Conservation (phyloP, 176 grass and related monocot species). For the Rhynchospora tenuis region DNA sequence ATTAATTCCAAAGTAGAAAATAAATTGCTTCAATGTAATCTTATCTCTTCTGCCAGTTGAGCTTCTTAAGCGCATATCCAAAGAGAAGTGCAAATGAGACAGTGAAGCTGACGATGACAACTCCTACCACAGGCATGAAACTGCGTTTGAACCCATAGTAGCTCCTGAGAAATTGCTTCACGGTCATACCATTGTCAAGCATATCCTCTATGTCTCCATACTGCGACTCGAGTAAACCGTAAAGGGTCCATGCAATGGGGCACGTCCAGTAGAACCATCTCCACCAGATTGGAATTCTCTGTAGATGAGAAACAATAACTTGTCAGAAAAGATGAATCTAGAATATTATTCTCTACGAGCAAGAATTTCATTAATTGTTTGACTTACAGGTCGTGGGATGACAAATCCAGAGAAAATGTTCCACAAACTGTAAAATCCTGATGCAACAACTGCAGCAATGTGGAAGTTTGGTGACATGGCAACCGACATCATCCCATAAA, state of each 20-base stretch:
- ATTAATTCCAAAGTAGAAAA: neutral
- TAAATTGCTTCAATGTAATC: neutral
- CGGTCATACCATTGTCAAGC: neutral
- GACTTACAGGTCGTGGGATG: slow-evolving; percentile 60
- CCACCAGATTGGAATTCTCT: slow-evolving; percentile 79
- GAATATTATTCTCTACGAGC: neutral
- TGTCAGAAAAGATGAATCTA: slow-evolving; percentile 9
- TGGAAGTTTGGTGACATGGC: slow-evolving; percentile 70
- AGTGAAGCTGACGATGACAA: slow-evolving; percentile 35
- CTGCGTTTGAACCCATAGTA: slow-evolving; percentile 50
- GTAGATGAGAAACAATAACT: neutral
- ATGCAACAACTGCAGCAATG: slow-evolving; percentile 46
- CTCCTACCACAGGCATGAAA: slow-evolving; percentile 47
- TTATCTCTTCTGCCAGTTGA: slow-evolving; percentile 84
- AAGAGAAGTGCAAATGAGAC: slow-evolving; percentile 64
- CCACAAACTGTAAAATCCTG: slow-evolving; percentile 54
- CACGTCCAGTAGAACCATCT: slow-evolving; percentile 75
- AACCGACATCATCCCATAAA: slow-evolving; percentile 84
- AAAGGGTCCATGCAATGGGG: slow-evolving; percentile 66
- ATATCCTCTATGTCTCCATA: slow-evolving; percentile 41
- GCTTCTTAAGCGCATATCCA: slow-evolving; percentile 49
- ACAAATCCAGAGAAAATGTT: slow-evolving; percentile 82
- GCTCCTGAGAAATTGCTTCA: slow-evolving; percentile 44
- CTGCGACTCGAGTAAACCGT: slow-evolving; percentile 61
- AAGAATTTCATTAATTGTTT: neutral